phyloP scores from a whole-genome alignment of 164 flowering plant species.

The Umbilicus rupestris region DNA sequence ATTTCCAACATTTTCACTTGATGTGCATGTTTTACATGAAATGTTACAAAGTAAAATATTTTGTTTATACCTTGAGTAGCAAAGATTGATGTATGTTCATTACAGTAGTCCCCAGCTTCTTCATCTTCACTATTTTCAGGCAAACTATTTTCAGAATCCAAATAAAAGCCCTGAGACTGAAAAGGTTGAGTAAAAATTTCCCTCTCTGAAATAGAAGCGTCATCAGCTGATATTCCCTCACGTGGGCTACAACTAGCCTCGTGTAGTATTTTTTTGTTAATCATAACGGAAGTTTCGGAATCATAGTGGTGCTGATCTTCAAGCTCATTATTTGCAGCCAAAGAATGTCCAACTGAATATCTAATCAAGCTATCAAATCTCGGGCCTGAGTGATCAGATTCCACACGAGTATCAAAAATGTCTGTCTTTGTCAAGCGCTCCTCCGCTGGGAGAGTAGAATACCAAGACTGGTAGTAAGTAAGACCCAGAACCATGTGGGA shows the following conservation, averaged over 20 bases:
- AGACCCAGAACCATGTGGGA: constrained; percentile 52
- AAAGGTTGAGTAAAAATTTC: constrained; percentile 10
- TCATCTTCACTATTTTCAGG: constrained; percentile 18
- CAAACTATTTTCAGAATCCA: constrained; percentile 25
- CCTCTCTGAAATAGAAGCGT: constrained; percentile 13
- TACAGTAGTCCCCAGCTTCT: constrained; percentile 11
- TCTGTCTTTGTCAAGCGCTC: constrained; percentile 30
- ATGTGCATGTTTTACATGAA: background rate
- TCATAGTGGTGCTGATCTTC: constrained; percentile 14
- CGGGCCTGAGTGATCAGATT: constrained; percentile 21
- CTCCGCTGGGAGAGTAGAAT: constrained; percentile 37
- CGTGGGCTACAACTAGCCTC: constrained; percentile 3
- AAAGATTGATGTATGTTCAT: constrained; percentile 26
- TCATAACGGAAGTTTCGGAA: constrained; percentile 49
- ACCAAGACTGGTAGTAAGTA: constrained; percentile 60
- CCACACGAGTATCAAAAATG: constrained; percentile 10
- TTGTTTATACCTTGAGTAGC: constrained; percentile 15
- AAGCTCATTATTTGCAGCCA: constrained; percentile 19
- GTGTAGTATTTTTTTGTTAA: constrained; percentile 17
- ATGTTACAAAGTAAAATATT: background rate
- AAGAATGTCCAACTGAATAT: constrained; percentile 19
- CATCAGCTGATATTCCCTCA: constrained; percentile 14
- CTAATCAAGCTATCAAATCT: constrained; percentile 13
- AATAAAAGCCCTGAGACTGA: constrained; percentile 20
- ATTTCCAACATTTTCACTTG: background rate